Conservation (phyloP, 1,284 basidiomycete species). For the Gymnopus androsaceus region DNA sequence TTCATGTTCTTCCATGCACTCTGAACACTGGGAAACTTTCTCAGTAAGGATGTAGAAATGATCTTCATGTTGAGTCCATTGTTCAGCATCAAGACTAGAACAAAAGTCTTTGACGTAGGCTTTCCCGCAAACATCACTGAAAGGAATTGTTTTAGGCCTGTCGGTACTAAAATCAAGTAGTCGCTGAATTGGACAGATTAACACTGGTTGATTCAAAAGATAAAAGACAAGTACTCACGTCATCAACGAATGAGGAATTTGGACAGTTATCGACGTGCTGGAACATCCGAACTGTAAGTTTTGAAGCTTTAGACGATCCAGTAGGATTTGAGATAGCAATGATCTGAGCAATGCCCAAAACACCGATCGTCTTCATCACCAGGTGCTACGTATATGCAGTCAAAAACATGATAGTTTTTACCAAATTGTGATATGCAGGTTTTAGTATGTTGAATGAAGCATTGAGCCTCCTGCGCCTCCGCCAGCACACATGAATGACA, state of each 20-base stretch:
- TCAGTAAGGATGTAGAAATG: conserved; percentile 52
- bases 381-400: conserved; percentile 57
- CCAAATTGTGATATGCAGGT: conserved; percentile 39
- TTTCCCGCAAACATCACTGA: conserved; percentile 46
- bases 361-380: conserved; percentile 17
- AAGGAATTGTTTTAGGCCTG: conserved; percentile 28
- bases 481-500: conserved; percentile 52
- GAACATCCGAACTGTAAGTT: conserved; percentile 42
- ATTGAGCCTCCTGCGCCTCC: conserved; percentile 18
- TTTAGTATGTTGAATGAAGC: conserved; percentile 11
- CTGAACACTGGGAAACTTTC: conserved; percentile 35
- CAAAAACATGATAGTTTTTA: conserved; percentile 52
- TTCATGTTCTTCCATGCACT: conserved; percentile 38
- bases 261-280: conserved; percentile 33
- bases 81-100: conserved; percentile 15
- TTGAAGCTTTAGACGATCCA: conserved; percentile 20
- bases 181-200: conserved; percentile 34
- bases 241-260: not conserved
- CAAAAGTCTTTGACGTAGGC: conserved; percentile 42
- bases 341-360: conserved; percentile 59
- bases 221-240: conserved; percentile 1
- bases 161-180: conserved; percentile 45
- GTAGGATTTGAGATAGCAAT: conserved; percentile 33
- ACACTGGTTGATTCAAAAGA: not conserved
- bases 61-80: conserved; percentile 52